These are phyloP conservation scores for Ustilaginoidea virens DNA, from an alignment of 2,329 filamentous ascomycete genomes.

Conservation along the genomic window DNA sequence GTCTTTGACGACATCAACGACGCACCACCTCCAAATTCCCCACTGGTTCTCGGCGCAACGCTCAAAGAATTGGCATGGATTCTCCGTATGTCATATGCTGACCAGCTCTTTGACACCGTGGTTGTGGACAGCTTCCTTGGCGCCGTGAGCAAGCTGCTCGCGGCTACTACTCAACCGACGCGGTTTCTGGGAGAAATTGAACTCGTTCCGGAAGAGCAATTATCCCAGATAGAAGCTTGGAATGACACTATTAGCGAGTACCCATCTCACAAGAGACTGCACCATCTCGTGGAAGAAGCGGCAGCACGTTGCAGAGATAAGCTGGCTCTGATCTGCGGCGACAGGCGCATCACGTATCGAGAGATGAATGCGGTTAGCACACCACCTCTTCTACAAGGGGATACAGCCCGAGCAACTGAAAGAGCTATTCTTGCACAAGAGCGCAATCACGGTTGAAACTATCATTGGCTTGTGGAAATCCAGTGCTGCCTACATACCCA, in stretches of 20 bases:
- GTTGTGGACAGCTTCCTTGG: constrained; percentile 1
- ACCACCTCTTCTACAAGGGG: not conserved
- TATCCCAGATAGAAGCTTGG: constrained; percentile 2
- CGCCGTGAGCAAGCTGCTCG: not conserved
- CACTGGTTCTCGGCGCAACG: constrained; percentile 1
- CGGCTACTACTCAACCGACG: constrained; percentile 1
- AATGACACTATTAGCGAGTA: constrained; percentile 1
- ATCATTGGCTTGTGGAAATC: constrained; percentile 3
- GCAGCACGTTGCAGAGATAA: not conserved
- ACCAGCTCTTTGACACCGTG: constrained; percentile 1
- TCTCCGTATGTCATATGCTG: constrained; percentile 1
- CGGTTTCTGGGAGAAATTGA: not conserved
- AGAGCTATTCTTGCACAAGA: constrained; percentile 2
- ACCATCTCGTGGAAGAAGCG: constrained; percentile 1
- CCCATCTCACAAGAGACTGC: constrained; percentile 1
- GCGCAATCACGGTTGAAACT: constrained; percentile 2
- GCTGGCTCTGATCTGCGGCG: constrained; percentile 1
- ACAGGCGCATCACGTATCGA: not conserved
- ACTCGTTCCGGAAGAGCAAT: constrained; percentile 1
- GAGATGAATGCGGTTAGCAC: constrained; percentile 1
- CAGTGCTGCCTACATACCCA: constrained; percentile 4
- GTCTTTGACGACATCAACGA: constrained; percentile 1
- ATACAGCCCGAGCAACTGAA: constrained; percentile 1
- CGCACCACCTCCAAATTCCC: constrained; percentile 1
- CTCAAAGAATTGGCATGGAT: not conserved